These are phyloP conservation scores for Leccinum subtestaceum DNA, from an alignment of 768 basidiomycete genomes.

Conservation along the genomic window DNA sequence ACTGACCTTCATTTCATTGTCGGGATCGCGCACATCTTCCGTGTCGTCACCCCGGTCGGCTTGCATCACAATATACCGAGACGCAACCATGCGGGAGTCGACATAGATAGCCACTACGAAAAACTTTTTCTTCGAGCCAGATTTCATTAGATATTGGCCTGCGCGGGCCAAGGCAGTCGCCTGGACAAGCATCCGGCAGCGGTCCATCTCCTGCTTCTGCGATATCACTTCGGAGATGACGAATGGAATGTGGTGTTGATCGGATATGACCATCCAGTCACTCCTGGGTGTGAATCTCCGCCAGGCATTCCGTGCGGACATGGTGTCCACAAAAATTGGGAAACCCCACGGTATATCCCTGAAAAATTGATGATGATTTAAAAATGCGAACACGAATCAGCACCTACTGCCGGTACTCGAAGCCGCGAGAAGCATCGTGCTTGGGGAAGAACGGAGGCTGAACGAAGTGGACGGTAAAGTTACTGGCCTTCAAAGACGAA, in stretches of 20 bases:
- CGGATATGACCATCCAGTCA: conserved; percentile 5
- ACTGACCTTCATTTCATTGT: too few species aligned
- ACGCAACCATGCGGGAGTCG: not conserved
- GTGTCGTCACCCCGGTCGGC: too few species aligned
- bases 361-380: not conserved
- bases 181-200: conserved; percentile 15
- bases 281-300: conserved; percentile 5
- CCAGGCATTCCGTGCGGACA: not conserved
- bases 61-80: conserved; percentile 8
- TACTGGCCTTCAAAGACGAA: conserved; percentile 9
- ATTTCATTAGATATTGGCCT: not conserved
- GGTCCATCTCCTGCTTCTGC: not conserved
- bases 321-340: conserved; percentile 5
- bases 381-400: too few species aligned
- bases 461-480: conserved; percentile 11
- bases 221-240: conserved; percentile 12
- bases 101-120: conserved; percentile 17
- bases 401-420: not conserved
- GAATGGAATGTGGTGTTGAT: not conserved
- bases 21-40: too few species aligned
- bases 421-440: not conserved
- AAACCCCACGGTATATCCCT: conserved; percentile 15
- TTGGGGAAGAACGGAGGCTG: conserved; percentile 10
- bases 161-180: conserved; percentile 2
- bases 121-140: not conserved